These are phyloP conservation scores for Magnusiomyces tetraspermus DNA, from an alignment of 1,139 yeast species.

Conservation along the genomic window DNA sequence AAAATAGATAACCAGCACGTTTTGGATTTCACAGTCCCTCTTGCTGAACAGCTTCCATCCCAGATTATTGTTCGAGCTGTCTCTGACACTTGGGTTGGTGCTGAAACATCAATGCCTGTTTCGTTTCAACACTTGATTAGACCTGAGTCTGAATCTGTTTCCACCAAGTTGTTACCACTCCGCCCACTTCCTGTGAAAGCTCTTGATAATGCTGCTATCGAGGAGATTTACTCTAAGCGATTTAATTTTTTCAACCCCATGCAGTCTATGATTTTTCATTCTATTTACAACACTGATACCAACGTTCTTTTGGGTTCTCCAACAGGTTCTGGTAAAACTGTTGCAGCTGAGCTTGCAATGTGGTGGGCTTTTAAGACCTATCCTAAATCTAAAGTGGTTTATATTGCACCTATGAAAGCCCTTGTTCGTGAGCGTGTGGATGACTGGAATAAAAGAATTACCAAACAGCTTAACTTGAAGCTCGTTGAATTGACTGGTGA, in stretches of 20 bases:
- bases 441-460: conserved; percentile 77
- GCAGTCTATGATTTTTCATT: conserved; percentile 96
- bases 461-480: conserved; percentile 38
- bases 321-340: conserved; percentile 96
- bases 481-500: conserved; percentile 96
- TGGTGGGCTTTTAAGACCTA: conserved; percentile 86
- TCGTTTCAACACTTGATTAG: conserved; percentile 85
- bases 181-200: conserved; percentile 86
- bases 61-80: conserved; percentile 72
- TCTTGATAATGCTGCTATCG: conserved; percentile 57
- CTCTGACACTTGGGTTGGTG: conserved; percentile 85
- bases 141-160: conserved; percentile 78
- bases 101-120: conserved; percentile 66
- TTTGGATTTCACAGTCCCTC: conserved; percentile 86
- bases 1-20: conserved; percentile 54
- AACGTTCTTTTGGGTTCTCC: conserved; percentile 95
- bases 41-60: conserved; percentile 79
- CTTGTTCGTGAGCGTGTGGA: conserved; percentile 92
- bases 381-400: conserved; percentile 79
- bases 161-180: conserved; percentile 67
- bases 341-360: conserved; percentile 92
- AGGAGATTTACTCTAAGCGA: conserved; percentile 51
- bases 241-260: conserved; percentile 92
- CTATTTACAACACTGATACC: conserved; percentile 67
- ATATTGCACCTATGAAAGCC: conserved; percentile 99